These are phyloP conservation scores for Kluyveromyces lactis DNA, from an alignment of 805 yeast genomes.

Conservation along the genomic window DNA sequence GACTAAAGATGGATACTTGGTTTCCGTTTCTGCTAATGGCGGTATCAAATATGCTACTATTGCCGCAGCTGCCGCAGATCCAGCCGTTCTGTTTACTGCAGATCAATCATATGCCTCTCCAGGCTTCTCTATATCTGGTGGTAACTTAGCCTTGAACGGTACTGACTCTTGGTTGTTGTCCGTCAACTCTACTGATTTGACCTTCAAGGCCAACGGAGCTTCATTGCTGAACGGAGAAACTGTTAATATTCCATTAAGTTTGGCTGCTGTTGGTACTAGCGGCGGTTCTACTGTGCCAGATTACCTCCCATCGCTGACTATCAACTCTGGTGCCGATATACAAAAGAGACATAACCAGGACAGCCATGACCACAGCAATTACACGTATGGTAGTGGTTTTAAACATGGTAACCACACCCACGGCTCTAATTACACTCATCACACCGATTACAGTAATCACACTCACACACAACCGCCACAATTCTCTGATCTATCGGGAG, in stretches of 20 bases:
- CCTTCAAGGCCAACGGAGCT: background rate
- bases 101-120: background rate
- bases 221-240: background rate
- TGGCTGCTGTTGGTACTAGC: background rate
- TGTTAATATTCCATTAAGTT: background rate
- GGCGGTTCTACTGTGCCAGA: background rate
- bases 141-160: conserved; percentile 1
- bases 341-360: background rate
- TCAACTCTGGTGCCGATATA: background rate
- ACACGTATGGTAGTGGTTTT: background rate
- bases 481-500: background rate
- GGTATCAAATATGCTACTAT: background rate
- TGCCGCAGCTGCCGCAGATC: background rate
- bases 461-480: background rate
- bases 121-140: conserved; percentile 2
- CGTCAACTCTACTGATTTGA: background rate
- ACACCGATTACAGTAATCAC: no score
- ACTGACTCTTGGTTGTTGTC: background rate
- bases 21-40: background rate
- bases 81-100: background rate
- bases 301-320: background rate
- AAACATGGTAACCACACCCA: no score
- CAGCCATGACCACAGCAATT: background rate
- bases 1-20: conserved; percentile 1
- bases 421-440: no score